Evolutionary conservation across 2,329 filamentous ascomycete genomes (phyloP).

Genomic region (Trichoderma harzianum): DNA sequence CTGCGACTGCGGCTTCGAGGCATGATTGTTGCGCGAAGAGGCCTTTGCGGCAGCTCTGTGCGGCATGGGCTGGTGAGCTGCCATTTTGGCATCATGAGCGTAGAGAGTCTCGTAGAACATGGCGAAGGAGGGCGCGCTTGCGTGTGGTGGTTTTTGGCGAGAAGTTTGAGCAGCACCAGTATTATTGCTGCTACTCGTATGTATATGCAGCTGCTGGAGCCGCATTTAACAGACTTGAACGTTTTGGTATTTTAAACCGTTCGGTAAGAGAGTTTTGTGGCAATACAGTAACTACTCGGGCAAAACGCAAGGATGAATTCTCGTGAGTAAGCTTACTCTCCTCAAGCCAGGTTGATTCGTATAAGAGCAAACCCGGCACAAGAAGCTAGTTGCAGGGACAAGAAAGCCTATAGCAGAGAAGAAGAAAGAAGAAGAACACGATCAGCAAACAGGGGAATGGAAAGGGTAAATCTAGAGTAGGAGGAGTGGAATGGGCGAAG

Average conservation of each 20-base stretch:
- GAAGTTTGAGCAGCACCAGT: neutral
- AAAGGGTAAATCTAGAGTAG: neutral
- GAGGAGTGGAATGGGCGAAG: constrained; percentile 9
- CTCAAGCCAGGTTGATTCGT: neutral
- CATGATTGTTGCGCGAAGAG: constrained; percentile 3
- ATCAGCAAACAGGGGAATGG: neutral
- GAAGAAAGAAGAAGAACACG: neutral
- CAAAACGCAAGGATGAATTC: neutral
- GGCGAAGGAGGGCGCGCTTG: neutral
- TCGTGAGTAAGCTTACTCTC: neutral
- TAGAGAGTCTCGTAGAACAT: constrained; percentile 22
- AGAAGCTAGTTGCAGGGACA: neutral
- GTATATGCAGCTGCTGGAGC: neutral
- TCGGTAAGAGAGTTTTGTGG: neutral
- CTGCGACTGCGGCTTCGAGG: constrained; percentile 21
- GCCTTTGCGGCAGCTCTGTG: constrained; percentile 15
- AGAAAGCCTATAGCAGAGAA: neutral
- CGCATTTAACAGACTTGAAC: neutral
- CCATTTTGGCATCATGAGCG: constrained; percentile 20
- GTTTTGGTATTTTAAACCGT: neutral
- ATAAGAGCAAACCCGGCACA: neutral
- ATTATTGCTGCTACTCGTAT: neutral
- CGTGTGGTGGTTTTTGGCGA: neutral
- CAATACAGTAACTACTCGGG: neutral
- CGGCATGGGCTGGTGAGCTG: constrained; percentile 3